Conservation (phyloP, 768 basidiomycete genomes). For the Suillus occidentalis region DNA sequence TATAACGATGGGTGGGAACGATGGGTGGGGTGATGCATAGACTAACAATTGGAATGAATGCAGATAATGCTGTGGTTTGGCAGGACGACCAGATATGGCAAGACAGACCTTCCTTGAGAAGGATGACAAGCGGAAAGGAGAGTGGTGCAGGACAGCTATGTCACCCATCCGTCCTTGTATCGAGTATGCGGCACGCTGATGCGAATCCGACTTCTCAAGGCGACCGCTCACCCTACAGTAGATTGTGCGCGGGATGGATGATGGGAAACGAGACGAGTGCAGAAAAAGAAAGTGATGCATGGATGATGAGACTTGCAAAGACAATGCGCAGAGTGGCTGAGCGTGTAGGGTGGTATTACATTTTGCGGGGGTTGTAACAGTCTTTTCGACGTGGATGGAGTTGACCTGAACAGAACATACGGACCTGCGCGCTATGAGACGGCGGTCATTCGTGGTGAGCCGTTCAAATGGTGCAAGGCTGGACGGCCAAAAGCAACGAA, state of each 20-base stretch:
- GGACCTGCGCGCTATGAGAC: conserved; percentile 48
- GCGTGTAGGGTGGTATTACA: conserved; percentile 72
- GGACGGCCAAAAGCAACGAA: conserved; percentile 78
- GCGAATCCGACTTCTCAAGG: conserved; percentile 8
- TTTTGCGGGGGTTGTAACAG: conserved; percentile 60
- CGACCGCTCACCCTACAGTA: conserved; percentile 26
- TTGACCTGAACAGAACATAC: conserved; percentile 23
- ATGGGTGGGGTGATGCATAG: conserved; percentile 56
- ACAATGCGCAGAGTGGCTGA: conserved; percentile 61
- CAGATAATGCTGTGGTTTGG: conserved; percentile 37
- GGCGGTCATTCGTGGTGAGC: conserved; percentile 52
- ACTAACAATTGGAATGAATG: conserved; percentile 46
- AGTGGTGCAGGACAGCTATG: conserved; percentile 2
- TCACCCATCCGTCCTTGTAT: conserved; percentile 12
- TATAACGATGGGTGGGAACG: too few species aligned
- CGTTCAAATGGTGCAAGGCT: conserved; percentile 76
- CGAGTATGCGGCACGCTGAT: conserved; percentile 22
- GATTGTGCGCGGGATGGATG: conserved; percentile 48
- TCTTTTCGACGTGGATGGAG: conserved; percentile 53
- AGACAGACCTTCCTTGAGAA: conserved; percentile 16
- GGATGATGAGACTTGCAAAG: conserved; percentile 63
- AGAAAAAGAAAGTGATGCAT: conserved; percentile 61
- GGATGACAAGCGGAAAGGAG: conserved; percentile 11
- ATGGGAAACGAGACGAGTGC: conserved; percentile 53
- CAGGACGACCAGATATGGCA: conserved; percentile 21